These are phyloP conservation scores for Salvia rosmarinus DNA, from an alignment of 257 asterid species.

Conservation along the genomic window DNA sequence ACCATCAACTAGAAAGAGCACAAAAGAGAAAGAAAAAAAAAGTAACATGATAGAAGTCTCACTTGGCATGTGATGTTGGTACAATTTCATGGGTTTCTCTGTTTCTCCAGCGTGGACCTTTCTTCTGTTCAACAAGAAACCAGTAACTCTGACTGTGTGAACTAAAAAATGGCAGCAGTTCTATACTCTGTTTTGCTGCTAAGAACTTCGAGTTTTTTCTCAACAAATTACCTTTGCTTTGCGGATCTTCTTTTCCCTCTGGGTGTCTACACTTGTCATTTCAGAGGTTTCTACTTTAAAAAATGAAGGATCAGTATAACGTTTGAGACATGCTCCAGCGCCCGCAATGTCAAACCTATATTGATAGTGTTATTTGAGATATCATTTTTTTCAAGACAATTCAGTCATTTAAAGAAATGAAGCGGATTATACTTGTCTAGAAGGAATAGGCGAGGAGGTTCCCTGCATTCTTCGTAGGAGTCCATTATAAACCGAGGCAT, in stretches of 20 bases:
- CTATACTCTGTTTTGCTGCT: background rate
- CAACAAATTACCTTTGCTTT: constrained; percentile 71
- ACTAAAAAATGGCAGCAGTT: constrained; percentile 24
- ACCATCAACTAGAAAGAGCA: constrained; percentile 25
- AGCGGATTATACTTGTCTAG: constrained; percentile 78
- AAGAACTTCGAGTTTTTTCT: constrained; percentile 18
- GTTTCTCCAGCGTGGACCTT: constrained; percentile 77
- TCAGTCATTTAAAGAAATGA: constrained; percentile 24
- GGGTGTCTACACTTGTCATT: constrained; percentile 51
- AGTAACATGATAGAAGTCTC: constrained; percentile 40
- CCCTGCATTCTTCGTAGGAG: constrained; percentile 96
- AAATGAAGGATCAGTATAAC: constrained; percentile 92
- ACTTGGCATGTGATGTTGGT: constrained; percentile 81
- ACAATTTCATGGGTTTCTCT: constrained; percentile 71
- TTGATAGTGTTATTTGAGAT: constrained; percentile 22
- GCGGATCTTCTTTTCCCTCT: constrained; percentile 76
- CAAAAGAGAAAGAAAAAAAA: background rate
- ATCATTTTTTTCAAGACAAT: background rate
- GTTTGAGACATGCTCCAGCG: constrained; percentile 95
- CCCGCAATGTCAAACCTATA: constrained; percentile 96
- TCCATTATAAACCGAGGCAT: constrained; percentile 93
- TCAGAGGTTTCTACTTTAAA: constrained; percentile 65
- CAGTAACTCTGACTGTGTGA: constrained; percentile 2
- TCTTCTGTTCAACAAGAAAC: constrained; percentile 58
- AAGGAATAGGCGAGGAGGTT: constrained; percentile 94